Percentiles rank a stretch among this genome's conserved stretches.
Conservation (phyloP, 176 grass and related monocot species). For the Eleusine indica region DNA sequence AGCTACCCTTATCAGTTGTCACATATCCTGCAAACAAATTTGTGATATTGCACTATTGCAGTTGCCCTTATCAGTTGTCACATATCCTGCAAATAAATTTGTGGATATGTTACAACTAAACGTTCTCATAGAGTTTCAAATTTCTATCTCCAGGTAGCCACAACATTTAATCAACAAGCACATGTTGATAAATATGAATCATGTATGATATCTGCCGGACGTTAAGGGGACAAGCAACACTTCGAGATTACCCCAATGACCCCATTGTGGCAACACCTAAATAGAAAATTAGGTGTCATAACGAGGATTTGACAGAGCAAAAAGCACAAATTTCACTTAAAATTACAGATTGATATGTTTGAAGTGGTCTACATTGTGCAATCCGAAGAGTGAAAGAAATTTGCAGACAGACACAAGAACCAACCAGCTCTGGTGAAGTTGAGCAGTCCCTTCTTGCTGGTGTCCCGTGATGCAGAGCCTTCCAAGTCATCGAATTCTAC, state of each 20-base stretch:
- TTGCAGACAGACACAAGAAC: conserved; percentile 20
- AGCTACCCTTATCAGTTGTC: neutral
- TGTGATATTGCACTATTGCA: neutral
- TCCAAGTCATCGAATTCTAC: conserved; percentile 93
- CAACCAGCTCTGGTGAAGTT: conserved; percentile 92
- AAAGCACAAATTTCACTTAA: neutral
- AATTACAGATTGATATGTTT: conserved; percentile 8
- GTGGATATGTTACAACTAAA: conserved; percentile 12
- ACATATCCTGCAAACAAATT: conserved; percentile 12
- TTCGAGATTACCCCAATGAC: too few relatives aligned
- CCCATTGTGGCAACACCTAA: neutral
- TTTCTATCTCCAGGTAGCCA: neutral
- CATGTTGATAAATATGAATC: conserved; percentile 10
- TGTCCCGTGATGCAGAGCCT: conserved; percentile 53
- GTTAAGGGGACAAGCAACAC: neutral
- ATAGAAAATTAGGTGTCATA: neutral
- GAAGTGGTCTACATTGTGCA: neutral
- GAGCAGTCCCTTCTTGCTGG: conserved; percentile 50
- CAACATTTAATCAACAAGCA: neutral
- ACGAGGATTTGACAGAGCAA: neutral
- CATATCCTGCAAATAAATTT: neutral
- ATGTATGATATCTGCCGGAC: neutral
- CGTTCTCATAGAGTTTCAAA: neutral
- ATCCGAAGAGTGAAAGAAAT: conserved; percentile 2
- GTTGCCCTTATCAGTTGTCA: neutral